Evolutionary conservation across 495 filamentous ascomycete genomes (phyloP), one percentile per base, ranked within the genome.

Genomic region (Pseudevernia furfuracea): DNA sequence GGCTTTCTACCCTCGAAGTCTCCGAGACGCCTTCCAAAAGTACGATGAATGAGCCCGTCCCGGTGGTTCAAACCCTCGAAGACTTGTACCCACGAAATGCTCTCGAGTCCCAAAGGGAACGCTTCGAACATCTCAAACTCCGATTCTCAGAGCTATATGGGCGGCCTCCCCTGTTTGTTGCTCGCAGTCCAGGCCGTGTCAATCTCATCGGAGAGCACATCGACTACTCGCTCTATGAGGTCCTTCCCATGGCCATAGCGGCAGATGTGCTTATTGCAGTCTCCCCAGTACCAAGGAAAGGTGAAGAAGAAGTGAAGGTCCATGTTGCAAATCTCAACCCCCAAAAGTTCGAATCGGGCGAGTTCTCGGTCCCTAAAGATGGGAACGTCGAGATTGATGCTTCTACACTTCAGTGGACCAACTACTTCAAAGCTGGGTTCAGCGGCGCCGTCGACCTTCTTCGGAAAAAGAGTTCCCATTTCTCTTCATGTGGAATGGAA

Each of bases 181-280:
- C 94, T 2, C 85, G 94, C 57, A 95, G 91, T 64, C 94, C 94
- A 0, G 94, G 94, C 59, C 83, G 94, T 63, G 94, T 98, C 65
- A 97, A 97, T 80, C 94, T 98, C 73, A 97, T 98, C 70, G 94
- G 94, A 72, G 94, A 98, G 80, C 94, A 98, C 77, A 97, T 98
- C 71, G 94, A 98, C 80, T 98, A 98, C 76, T 95, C 90, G 25
- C 85, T 97, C 43, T 98, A 97, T 79, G 86, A 93, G 72, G 93
- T 97, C 57, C 80, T 98, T 23, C 94, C 94, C 59, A 97, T 96
- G 84, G 94, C 92, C 61, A 89, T 97, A 67, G 91, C 86, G 23
- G 89, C 90, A 58, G 94, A 98, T 73, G 85, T 92, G 61, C 82
- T 98, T 49, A 81, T 98, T 64, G 94, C 93, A 58, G 90, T 97